Base-by-base conservation (phyloP, 306 rosid genomes). In the Myrica gale region DNA sequence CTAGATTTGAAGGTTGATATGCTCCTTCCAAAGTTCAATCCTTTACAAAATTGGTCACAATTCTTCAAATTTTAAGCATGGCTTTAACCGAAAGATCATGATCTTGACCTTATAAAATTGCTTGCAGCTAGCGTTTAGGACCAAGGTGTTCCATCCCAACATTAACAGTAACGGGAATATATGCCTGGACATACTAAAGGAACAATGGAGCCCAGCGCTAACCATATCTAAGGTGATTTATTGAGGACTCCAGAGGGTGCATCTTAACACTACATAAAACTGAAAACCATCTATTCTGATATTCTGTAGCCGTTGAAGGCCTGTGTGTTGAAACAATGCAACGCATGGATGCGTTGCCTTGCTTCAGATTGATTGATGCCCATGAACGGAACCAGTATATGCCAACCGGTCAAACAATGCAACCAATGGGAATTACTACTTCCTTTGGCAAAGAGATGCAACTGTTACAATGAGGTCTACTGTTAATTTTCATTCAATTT, bases 201-300 rank as follows among this genome's bases (percentile, higher is more conserved):
- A 94, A 71, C 98, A 94, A 73, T 94, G 98, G 98, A 94, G 98
- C 74, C 98, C 98, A 19, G 97, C 98, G 62, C 97, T 94, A 71
- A 94, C 98, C 80, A 87, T 94, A 80, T 90, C 97, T 57, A 94
- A 94, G 95, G 98, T 93, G 53, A 74, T 56, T 23, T 69, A 75
- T 39, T 23, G 57, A 3, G 46, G 19, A 17, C 19, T 71, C 57
- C 26, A 47, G 13, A 20, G 16, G 70, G 37, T 32, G 37, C 37
- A 32, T 2, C 37, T 32, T 32, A 32, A 32, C 37, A 32, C 37
- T 32, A 32, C 37, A 12, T 19, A 58, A 23, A 52, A 52, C 57
- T 15, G 63, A 23, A 57, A 20, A 9, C 23, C 63, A 57, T 51
- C 56, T 52, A 52, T 23, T 58, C 23, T 58, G 65, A 26, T 69